Conservation (phyloP, 371 early-diverging fungal genomes). For the Rhizopus delemar region DNA sequence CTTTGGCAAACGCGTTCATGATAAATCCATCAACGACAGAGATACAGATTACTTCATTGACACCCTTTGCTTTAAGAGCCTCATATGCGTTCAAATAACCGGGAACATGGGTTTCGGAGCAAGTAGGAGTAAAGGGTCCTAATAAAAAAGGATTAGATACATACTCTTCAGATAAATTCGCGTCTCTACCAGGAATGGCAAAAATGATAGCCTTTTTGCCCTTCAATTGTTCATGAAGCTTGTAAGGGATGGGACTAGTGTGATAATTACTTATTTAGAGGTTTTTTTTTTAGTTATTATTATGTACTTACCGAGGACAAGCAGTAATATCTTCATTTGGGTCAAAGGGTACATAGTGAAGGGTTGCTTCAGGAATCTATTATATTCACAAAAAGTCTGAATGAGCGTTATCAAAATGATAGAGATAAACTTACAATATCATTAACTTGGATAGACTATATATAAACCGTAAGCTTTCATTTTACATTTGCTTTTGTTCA, state of each 20-base stretch:
- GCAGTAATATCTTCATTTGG: slow-evolving; percentile 33
- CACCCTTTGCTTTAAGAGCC: slow-evolving; percentile 65
- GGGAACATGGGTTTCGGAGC: slow-evolving; percentile 73
- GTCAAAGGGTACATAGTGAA: slow-evolving; percentile 35
- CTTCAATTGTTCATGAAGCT: slow-evolving; percentile 60
- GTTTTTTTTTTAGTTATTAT: not conserved
- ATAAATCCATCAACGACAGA: slow-evolving; percentile 63
- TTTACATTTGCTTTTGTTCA: too few species aligned
- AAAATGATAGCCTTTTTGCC: slow-evolving; percentile 76
- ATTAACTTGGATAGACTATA: slow-evolving; percentile 26
- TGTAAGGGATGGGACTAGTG: slow-evolving; percentile 32
- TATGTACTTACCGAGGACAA: slow-evolving; percentile 28
- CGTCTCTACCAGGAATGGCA: slow-evolving; percentile 59
- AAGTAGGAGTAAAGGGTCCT: slow-evolving; percentile 71
- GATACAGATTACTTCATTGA: slow-evolving; percentile 61
- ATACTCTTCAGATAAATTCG: not conserved
- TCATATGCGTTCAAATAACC: slow-evolving; percentile 50
- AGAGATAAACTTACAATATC: slow-evolving; percentile 26
- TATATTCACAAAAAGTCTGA: not conserved
- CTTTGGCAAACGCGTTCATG: slow-evolving; percentile 77
- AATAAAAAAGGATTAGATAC: not conserved
- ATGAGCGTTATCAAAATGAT: not conserved
- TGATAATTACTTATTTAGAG: not conserved
- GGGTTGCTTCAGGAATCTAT: slow-evolving; percentile 34
- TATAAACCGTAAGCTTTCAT: not conserved